Evolutionary conservation across 768 basidiomycete species (phyloP).

Genomic region (Pleurotus ostreatus): DNA sequence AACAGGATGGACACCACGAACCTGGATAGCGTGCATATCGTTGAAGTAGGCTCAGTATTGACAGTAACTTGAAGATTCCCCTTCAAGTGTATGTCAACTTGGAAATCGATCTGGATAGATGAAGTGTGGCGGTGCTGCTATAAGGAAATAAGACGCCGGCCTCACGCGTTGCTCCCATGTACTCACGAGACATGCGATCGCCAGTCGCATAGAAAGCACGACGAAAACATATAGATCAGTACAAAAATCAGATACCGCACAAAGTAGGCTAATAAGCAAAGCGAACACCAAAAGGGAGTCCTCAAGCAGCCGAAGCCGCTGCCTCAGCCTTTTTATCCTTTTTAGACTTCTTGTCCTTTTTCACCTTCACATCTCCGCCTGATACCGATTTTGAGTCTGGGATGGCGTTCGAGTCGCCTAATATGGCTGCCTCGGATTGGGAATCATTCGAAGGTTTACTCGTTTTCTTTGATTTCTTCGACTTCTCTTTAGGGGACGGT

Average conservation of each 20-base stretch:
- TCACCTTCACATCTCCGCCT: conserved; percentile 24
- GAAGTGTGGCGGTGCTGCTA: conserved; percentile 7
- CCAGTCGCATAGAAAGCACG: background rate
- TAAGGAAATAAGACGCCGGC: conserved; percentile 4
- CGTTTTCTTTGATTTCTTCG: conserved; percentile 13
- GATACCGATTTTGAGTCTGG: conserved; percentile 10
- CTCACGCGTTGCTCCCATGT: background rate
- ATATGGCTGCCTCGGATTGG: conserved; percentile 18
- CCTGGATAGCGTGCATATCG: conserved; percentile 21
- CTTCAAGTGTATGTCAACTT: background rate
- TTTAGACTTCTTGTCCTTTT: conserved; percentile 15
- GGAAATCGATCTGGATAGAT: conserved; percentile 7
- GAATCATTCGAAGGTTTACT: conserved; percentile 9
- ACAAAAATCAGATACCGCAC: background rate
- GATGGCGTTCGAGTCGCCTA: conserved; percentile 11
- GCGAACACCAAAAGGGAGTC: too few relatives aligned
- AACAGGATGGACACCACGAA: background rate
- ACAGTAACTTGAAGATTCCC: background rate
- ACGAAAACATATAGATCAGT: conserved; percentile 6
- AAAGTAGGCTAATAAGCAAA: background rate
- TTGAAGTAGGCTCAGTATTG: background rate
- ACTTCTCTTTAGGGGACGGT: conserved; percentile 9
- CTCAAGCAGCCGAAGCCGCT: conserved; percentile 10
- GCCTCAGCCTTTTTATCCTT: conserved; percentile 14
- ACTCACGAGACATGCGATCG: background rate